Base-by-base conservation (phyloP, 1,284 basidiomycete species). In the Malassezia dermatis region DNA sequence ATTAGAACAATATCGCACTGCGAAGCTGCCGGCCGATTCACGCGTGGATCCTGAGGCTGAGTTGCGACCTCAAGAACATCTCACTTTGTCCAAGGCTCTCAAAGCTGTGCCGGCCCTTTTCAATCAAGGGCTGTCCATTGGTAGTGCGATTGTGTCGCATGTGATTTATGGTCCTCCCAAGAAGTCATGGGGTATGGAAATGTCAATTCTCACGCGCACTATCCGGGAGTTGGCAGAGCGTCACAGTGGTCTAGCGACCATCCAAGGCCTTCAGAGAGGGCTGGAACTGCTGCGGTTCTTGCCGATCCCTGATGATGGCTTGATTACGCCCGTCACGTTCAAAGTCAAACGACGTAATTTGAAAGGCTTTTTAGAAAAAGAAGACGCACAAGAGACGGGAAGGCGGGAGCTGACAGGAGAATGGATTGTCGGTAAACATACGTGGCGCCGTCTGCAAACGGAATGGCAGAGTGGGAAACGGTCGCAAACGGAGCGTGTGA, bases 281-380 rank as follows among this genome's bases (percentile, higher is more conserved):
- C 86, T 94, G 80, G 82, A 85, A 58, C 77, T 95, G 34, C 83
- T 83, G 28, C 84, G 86, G 17, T 80, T 91, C 50, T 82, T 89
- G 4, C 93, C 93, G 1, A 80, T 91, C 0, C 89, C 94, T 2
- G 86, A 88, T 8, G 90, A 95, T 75, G 91, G 91, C 3, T 80
- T 96, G 44, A 86, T 95, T 44, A 96, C 93, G 1, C 91, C 93
- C 5, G 87, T 98, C 47, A 89, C 88, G 0, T 98, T 95, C 75
- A 80, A 79, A 39, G 89, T 96, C 44, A 83, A 81, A 58, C 81
- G 78, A 63, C 83, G 86, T 10, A 76, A 80, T 4, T 78, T 94
- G 34, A 81, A 83, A 26, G 89, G 89, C 3, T 83, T 93, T 47
- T 80, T 94, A 21, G 79, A 83, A 8, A 80, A 84, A 12, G 82